These are phyloP conservation scores for Phoenix roebelenii DNA, from an alignment of 176 grass and related monocot genomes.

Conservation along the genomic window DNA sequence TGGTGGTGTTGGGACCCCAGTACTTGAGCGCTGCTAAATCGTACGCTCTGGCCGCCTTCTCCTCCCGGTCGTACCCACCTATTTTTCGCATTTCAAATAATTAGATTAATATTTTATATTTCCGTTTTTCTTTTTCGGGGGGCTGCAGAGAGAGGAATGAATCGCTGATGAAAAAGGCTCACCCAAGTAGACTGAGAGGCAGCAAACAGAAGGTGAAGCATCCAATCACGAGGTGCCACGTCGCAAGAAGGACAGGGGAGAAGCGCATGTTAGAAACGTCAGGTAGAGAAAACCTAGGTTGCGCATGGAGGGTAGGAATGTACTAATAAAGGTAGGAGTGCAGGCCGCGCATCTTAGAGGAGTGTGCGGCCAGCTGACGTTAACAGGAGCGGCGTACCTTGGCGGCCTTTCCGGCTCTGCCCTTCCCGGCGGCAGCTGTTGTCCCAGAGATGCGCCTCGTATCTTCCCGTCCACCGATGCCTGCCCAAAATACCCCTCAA, in stretches of 20 bases:
- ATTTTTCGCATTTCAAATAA: background rate
- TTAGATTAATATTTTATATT: background rate
- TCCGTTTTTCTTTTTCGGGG: too few species aligned
- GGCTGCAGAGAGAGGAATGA: too few species aligned
- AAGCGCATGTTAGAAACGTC: background rate
- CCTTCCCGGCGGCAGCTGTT: conserved; percentile 96
- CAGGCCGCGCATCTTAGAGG: too few species aligned
- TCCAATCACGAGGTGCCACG: conserved; percentile 1
- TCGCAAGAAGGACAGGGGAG: background rate
- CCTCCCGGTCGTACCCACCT: conserved; percentile 96
- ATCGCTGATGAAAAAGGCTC: background rate
- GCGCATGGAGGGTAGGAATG: background rate
- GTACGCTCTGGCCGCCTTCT: conserved; percentile 86
- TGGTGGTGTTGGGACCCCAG: conserved; percentile 80
- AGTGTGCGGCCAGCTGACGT: background rate
- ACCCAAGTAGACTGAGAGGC: conserved; percentile 73
- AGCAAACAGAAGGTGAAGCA: conserved; percentile 20
- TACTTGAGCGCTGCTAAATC: conserved; percentile 84
- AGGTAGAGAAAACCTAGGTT: background rate
- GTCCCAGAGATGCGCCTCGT: conserved; percentile 97
- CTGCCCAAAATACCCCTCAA: conserved; percentile 30
- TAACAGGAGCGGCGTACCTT: conserved; percentile 29
- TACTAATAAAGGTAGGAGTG: too few species aligned
- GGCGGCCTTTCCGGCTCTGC: conserved; percentile 94
- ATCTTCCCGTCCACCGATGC: conserved; percentile 89